Evolutionary conservation across 306 rosid genomes (phyloP).

Genomic region (Cucumis sativus): Cucumber_9930_V3 NC_026659.2:5819501-5820000

Average conservation of each 20-base stretch:
- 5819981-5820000: no score
- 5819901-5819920: no score
- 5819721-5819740: not conserved
- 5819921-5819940: no score
- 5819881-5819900: no score
- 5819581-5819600: slow-evolving; percentile 65
- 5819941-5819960: no score
- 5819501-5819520: slow-evolving; percentile 2
- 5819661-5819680: not conserved
- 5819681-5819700: not conserved
- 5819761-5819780: not conserved
- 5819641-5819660: slow-evolving; percentile 39
- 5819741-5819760: not conserved
- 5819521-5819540: not conserved
- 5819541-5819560: slow-evolving; percentile 24
- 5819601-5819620: slow-evolving; percentile 40
- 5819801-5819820: no score
- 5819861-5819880: no score
- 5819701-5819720: not conserved
- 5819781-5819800: not conserved
- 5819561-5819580: slow-evolving; percentile 63
- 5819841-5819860: no score
- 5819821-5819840: no score
- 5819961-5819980: no score
- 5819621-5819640: slow-evolving; percentile 27